Percentiles rank a stretch among this genome's conserved stretches.
Evolutionary conservation across 2,329 filamentous ascomycete species (phyloP).

Genomic region (Penicillium hesseltinei): DNA sequence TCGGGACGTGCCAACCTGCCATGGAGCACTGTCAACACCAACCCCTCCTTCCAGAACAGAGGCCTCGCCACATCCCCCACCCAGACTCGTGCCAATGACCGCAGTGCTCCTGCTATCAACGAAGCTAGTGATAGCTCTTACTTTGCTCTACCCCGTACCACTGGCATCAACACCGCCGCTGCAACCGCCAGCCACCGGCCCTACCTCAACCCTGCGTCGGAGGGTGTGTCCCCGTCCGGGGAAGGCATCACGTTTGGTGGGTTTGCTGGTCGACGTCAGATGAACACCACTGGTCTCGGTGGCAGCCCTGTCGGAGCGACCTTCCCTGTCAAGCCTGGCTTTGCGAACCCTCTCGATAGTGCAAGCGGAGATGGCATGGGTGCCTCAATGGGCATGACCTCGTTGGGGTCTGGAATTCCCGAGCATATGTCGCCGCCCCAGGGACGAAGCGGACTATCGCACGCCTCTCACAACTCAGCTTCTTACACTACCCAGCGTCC

Average conservation of each 20-base stretch:
- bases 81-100: conserved; percentile 52
- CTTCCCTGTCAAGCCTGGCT: conserved; percentile 33
- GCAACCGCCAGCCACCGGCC: conserved; percentile 28
- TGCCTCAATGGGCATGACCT: conserved; percentile 29
- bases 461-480: conserved; percentile 37
- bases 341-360: conserved; percentile 29
- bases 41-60: conserved; percentile 29
- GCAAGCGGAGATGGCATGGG: conserved; percentile 32
- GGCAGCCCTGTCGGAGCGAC: conserved; percentile 31
- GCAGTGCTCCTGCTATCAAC: conserved; percentile 37
- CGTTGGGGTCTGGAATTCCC: conserved; percentile 29
- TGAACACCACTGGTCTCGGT: conserved; percentile 33
- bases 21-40: conserved; percentile 58
- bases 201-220: conserved; percentile 35
- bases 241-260: conserved; percentile 34
- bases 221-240: conserved; percentile 35
- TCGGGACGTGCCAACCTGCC: conserved; percentile 50
- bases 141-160: conserved; percentile 47
- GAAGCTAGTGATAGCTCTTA: conserved; percentile 49
- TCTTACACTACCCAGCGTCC: conserved; percentile 36
- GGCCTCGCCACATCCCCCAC: conserved; percentile 59
- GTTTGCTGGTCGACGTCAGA: conserved; percentile 31
- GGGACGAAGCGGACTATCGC: conserved; percentile 30
- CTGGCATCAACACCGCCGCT: conserved; percentile 43
- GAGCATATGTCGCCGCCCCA: conserved; percentile 30